These are phyloP conservation scores for Truncatella angustata DNA, from an alignment of 2,329 filamentous ascomycete genomes.

Conservation along the genomic window DNA sequence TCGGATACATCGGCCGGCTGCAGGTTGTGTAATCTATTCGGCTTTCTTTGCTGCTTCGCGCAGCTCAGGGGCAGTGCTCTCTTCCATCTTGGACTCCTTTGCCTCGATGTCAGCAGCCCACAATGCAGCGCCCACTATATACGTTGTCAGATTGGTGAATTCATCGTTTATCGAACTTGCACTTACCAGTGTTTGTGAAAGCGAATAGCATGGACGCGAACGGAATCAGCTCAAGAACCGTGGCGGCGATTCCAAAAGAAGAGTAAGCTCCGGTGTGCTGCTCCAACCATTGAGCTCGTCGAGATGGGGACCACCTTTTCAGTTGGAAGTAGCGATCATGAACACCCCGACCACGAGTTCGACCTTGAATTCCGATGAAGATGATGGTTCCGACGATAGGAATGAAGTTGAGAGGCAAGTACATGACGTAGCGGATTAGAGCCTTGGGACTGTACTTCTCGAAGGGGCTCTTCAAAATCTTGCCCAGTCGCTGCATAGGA, in stretches of 20 bases:
- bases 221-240: conserved; percentile 81
- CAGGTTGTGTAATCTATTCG: conserved; percentile 33
- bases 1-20: conserved; percentile 21
- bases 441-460: conserved; percentile 57
- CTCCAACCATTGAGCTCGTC: conserved; percentile 68
- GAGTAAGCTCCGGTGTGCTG: conserved; percentile 75
- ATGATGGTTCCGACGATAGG: conserved; percentile 81
- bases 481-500: conserved; percentile 56
- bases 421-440: conserved; percentile 76
- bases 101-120: conserved; percentile 86
- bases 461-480: conserved; percentile 57
- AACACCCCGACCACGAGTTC: conserved; percentile 45
- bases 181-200: conserved; percentile 77
- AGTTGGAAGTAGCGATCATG: conserved; percentile 80
- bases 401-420: conserved; percentile 89
- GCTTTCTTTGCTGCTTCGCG: conserved; percentile 48
- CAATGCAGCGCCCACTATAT: conserved; percentile 78
- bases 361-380: conserved; percentile 74
- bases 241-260: conserved; percentile 71
- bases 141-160: conserved; percentile 16
- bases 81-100: conserved; percentile 47
- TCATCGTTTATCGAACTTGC: conserved; percentile 2
- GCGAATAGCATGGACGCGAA: conserved; percentile 79
- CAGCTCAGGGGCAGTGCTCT: conserved; percentile 48
- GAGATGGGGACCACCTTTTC: conserved; percentile 71